These are phyloP conservation scores for Podila verticillata DNA, from an alignment of 192 early-diverging fungal genomes.

Conservation along the genomic window DNA sequence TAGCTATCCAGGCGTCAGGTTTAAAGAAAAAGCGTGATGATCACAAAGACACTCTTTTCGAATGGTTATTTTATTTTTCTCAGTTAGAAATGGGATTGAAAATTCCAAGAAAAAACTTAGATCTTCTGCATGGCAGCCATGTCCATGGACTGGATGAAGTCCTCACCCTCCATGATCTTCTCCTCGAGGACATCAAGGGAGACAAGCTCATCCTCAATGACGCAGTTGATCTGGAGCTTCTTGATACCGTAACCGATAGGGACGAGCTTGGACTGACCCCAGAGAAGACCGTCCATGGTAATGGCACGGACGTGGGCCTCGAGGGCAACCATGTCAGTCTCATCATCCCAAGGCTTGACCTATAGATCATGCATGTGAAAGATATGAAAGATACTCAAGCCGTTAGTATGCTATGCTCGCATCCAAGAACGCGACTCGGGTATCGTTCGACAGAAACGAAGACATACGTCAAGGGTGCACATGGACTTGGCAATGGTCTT, in stretches of 20 bases:
- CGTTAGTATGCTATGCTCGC: conserved; percentile 61
- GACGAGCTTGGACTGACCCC: conserved; percentile 84
- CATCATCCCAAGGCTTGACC: conserved; percentile 99
- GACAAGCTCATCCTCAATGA: conserved; percentile 96
- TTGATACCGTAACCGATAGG: conserved; percentile 95
- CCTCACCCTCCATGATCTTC: conserved; percentile 75
- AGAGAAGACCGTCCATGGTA: conserved; percentile 88
- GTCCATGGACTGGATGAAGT: conserved; percentile 93
- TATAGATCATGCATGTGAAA: conserved; percentile 83
- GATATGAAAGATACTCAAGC: conserved; percentile 38
- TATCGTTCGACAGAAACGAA: not conserved
- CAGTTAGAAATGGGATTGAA: no score
- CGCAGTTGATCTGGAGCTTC: conserved; percentile 94
- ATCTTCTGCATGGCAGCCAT: conserved; percentile 91
- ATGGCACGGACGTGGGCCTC: conserved; percentile 79
- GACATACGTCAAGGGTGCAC: conserved; percentile 75
- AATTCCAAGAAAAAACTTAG: conserved; percentile 57
- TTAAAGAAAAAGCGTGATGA: no score
- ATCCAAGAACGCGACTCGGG: conserved; percentile 87
- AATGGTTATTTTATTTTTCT: no score
- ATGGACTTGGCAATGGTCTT: conserved; percentile 91
- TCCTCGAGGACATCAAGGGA: conserved; percentile 85
- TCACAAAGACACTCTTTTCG: not conserved
- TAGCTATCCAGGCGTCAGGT: no score
- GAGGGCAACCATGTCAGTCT: conserved; percentile 86